Evolutionary conservation across 164 flowering plant species (phyloP).

Genomic region (Stephania japonica): DNA sequence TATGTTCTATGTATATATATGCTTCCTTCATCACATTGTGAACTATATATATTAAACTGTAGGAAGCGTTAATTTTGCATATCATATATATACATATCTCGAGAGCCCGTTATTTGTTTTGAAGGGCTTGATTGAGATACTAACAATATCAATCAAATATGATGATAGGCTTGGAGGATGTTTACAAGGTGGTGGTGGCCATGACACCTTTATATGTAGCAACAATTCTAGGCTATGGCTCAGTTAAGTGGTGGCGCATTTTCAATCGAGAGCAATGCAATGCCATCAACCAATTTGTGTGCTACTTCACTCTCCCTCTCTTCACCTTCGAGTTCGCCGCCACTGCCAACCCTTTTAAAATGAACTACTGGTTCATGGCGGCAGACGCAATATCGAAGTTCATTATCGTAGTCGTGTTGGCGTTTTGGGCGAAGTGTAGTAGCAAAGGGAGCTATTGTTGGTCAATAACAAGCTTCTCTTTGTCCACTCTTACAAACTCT

Average conservation of each 20-base stretch:
- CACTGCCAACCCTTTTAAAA: slow-evolving; percentile 44
- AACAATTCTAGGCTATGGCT: slow-evolving; percentile 42
- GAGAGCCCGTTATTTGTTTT: background rate
- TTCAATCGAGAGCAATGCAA: slow-evolving; percentile 54
- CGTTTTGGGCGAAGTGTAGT: slow-evolving; percentile 55
- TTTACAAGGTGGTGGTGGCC: slow-evolving; percentile 45
- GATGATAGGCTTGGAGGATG: slow-evolving; percentile 43
- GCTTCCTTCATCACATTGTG: background rate
- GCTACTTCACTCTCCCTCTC: slow-evolving; percentile 66
- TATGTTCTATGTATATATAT: background rate
- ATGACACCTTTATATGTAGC: slow-evolving; percentile 53
- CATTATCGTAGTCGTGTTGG: slow-evolving; percentile 38
- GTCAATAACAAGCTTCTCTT: slow-evolving; percentile 68
- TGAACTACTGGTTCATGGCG: slow-evolving; percentile 47
- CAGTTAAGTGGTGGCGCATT: slow-evolving; percentile 57
- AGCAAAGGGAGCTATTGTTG: slow-evolving; percentile 54
- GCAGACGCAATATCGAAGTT: slow-evolving; percentile 61
- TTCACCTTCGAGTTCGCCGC: slow-evolving; percentile 62
- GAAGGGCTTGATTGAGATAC: background rate
- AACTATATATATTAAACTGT: too few species aligned
- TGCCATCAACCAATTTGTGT: slow-evolving; percentile 52
- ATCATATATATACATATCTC: background rate
- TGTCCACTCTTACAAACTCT: slow-evolving; percentile 53
- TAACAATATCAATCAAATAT: slow-evolving; percentile 1
- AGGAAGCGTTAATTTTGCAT: background rate